Conservation (phyloP, 1,284 basidiomycete genomes). For the Cryptococcus sp. region DNA sequence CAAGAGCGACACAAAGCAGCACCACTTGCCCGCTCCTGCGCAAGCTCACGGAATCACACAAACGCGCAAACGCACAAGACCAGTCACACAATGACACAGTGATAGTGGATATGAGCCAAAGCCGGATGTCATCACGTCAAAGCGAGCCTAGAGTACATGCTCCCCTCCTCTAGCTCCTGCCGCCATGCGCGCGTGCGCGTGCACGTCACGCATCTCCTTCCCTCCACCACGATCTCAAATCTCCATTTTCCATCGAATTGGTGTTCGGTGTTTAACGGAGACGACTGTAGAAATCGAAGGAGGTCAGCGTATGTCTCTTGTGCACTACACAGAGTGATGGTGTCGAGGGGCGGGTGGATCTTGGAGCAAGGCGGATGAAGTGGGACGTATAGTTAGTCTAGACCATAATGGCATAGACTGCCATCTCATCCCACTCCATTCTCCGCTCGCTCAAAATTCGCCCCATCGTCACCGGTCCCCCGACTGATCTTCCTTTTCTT, state of each 20-base stretch:
- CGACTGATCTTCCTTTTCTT: not conserved
- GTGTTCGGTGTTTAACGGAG: constrained; percentile 1
- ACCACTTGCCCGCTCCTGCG: not conserved
- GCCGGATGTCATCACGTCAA: constrained; percentile 1
- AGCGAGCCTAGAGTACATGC: constrained; percentile 1
- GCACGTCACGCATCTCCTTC: not conserved
- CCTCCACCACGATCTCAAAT: not conserved
- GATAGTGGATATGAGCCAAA: not conserved
- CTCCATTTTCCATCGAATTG: not conserved
- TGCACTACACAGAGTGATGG: not conserved
- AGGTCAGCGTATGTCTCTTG: not conserved
- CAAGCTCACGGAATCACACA: not conserved
- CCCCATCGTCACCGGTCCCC: not conserved
- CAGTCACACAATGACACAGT: not conserved
- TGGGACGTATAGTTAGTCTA: no score
- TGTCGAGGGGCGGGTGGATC: not conserved
- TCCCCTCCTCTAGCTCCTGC: not conserved
- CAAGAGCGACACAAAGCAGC: no score
- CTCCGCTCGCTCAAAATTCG: no score
- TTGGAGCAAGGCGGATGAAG: no score
- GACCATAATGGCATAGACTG: no score
- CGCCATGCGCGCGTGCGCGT: no score
- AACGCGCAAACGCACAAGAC: not conserved
- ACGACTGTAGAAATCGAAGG: not conserved
- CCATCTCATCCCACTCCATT: no score